Conservation (phyloP, 1,284 basidiomycete species). For the Pholiota adiposa region DNA sequence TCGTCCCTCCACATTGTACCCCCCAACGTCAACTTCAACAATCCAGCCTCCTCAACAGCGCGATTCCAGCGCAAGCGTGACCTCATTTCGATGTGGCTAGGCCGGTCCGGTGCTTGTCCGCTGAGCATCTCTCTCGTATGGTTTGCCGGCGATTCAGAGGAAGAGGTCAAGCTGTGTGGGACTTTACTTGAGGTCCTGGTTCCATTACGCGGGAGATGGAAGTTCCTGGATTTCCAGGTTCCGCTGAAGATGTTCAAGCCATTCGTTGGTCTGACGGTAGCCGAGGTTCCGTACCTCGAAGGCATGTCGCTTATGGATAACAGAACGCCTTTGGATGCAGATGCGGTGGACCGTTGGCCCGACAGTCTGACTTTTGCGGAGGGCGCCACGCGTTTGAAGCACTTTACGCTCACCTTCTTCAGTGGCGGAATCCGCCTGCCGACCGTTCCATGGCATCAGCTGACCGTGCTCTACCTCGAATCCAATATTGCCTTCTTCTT, state of each 20-base stretch:
- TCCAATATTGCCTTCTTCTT: constrained; percentile 32
- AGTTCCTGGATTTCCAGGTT: constrained; percentile 28
- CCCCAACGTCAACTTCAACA: constrained; percentile 25
- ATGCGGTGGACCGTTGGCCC: constrained; percentile 23
- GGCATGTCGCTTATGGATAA: constrained; percentile 29
- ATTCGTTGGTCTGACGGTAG: constrained; percentile 22
- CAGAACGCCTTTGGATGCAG: constrained; percentile 23
- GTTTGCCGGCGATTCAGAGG: constrained; percentile 29
- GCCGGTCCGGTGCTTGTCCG: constrained; percentile 29
- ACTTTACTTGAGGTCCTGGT: constrained; percentile 25
- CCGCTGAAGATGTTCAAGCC: constrained; percentile 31
- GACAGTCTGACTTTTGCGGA: constrained; percentile 26
- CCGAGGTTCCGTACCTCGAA: constrained; percentile 27
- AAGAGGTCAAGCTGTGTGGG: constrained; percentile 26
- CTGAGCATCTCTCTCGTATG: constrained; percentile 30
- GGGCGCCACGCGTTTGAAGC: constrained; percentile 18
- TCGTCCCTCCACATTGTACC: constrained; percentile 31
- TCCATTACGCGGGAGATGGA: constrained; percentile 27
- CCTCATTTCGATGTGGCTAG: constrained; percentile 29
- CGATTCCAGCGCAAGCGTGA: constrained; percentile 27
- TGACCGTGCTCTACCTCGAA: constrained; percentile 29
- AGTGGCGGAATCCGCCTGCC: constrained; percentile 29
- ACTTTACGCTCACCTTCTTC: constrained; percentile 29
- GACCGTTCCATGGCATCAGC: constrained; percentile 25
- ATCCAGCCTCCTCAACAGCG: constrained; percentile 16